Evolutionary conservation across 2,329 filamentous ascomycete genomes (phyloP), one percentile per base, ranked within the genome.

Genomic region (Pseudogymnoascus sp.): DNA sequence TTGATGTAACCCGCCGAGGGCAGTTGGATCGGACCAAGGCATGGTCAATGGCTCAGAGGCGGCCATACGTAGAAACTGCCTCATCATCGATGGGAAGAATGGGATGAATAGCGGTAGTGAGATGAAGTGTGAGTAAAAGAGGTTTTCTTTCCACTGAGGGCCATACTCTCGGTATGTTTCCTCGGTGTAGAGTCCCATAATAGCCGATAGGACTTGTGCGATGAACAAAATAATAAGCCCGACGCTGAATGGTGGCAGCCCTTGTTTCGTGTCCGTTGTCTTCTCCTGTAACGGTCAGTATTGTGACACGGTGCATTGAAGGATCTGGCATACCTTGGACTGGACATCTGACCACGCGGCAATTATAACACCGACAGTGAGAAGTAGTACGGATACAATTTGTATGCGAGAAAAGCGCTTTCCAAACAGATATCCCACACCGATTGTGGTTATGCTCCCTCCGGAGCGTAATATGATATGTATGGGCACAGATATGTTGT

Each of bases 401-500:
- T 99, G 94, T 58, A 90, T 81, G 22, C 80, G 81, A 4, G 90
- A 89, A 72, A 96, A 97, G 66, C 81, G 82, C 76, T 93, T 96
- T 39, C 93, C 93, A 70, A 88, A 92, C 12, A 96, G 67, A 70
- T 87, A 92, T 2, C 94, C 94, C n/a, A 93, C 90, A 14, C 87
- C 76, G 85, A 99, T 96, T 7, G 94, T 97, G 4, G 92, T 95
- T 64, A 97, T 95, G 69, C 92, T 96, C 14, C 94, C 94, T 58
- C 93, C 96, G 57, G 92, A 97, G 60, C 94, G 86, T 30, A 99
- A 80, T 67, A 99, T 97, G 69, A 99, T 99, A 72, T 99, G 94
- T 57, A 99, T 86, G 1, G 94, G 94, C 0, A 99, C 91, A 6
- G 92, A 96, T 61, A 99, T 97, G 68, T 92, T 87, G 76, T 97